Evolutionary conservation across 169 alveolate species (phyloP).

Genomic region (Besnoitia besnoiti): DNA sequence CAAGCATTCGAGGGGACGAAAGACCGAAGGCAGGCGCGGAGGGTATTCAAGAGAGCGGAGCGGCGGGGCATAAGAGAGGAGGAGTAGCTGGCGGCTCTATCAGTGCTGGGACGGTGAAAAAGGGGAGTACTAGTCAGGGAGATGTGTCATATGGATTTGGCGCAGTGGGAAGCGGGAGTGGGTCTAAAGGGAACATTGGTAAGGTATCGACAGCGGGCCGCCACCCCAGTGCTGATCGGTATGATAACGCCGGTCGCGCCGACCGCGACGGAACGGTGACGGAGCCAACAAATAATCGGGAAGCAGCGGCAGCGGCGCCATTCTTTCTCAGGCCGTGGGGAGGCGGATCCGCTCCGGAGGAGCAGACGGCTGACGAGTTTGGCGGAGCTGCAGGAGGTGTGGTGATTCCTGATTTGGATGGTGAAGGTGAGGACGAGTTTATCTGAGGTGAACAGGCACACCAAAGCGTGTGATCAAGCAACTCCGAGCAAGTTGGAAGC

Average conservation of each 20-base stretch:
- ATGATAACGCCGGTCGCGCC: background rate
- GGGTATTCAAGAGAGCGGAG: too few relatives aligned
- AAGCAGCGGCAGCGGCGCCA: background rate
- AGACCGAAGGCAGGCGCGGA: background rate
- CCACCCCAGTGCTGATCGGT: background rate
- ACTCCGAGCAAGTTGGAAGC: too few relatives aligned
- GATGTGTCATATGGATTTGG: background rate
- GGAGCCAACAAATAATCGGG: background rate
- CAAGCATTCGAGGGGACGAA: background rate
- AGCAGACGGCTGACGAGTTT: background rate
- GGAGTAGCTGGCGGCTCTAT: background rate
- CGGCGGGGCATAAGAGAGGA: background rate
- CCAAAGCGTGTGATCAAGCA: too few relatives aligned
- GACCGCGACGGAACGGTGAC: background rate
- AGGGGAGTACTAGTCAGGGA: background rate
- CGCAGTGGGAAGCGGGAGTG: background rate
- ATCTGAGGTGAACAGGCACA: background rate
- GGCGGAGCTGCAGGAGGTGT: background rate
- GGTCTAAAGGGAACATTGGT: background rate
- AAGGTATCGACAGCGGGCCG: background rate
- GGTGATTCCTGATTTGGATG: slow-evolving; percentile 19
- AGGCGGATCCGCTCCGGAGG: background rate
- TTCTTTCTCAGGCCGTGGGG: background rate
- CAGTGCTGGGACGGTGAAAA: background rate
- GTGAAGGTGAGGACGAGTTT: slow-evolving; percentile 36